Conservation (phyloP, 108 stramenopile species). For the Pseudonitzschia pungens region DNA sequence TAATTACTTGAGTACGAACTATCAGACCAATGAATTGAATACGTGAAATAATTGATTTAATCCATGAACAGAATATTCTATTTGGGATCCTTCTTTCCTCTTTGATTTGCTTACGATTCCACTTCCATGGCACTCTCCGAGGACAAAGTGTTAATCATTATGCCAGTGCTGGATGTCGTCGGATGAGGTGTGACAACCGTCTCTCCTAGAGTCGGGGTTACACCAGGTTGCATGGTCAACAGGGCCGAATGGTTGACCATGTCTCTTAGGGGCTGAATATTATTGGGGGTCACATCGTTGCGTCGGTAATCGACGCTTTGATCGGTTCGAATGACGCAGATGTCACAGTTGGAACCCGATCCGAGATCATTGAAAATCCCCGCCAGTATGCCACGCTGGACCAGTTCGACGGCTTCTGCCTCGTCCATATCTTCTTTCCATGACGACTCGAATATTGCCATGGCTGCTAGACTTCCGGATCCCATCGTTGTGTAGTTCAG, state of each 20-base stretch:
- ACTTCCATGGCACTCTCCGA: slow-evolving; percentile 44
- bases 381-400: slow-evolving; percentile 90
- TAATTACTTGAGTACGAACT: no score
- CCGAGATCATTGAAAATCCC: slow-evolving; percentile 99
- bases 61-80: no score
- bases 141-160: slow-evolving; percentile 40
- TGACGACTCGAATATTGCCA: slow-evolving; percentile 92
- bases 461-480: slow-evolving; percentile 96
- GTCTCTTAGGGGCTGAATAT: slow-evolving; percentile 61
- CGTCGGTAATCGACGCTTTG: slow-evolving; percentile 64
- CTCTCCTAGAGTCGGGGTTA: slow-evolving; percentile 73
- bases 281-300: slow-evolving; percentile 78
- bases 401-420: slow-evolving; percentile 89
- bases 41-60: no score
- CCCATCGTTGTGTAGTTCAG: slow-evolving; percentile 99
- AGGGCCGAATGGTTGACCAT: slow-evolving; percentile 54
- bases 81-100: no score
- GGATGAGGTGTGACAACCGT: slow-evolving; percentile 53
- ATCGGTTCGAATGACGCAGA: slow-evolving; percentile 91
- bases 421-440: slow-evolving; percentile 91
- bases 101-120: background rate
- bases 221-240: slow-evolving; percentile 67
- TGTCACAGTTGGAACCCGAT: slow-evolving; percentile 91
- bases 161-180: slow-evolving; percentile 41
- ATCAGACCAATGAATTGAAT: no score